Evolutionary conservation across 2,329 filamentous ascomycete species (phyloP), one percentile per base, ranked within the genome.

Genomic region (Cladophialophora exuberans): DNA sequence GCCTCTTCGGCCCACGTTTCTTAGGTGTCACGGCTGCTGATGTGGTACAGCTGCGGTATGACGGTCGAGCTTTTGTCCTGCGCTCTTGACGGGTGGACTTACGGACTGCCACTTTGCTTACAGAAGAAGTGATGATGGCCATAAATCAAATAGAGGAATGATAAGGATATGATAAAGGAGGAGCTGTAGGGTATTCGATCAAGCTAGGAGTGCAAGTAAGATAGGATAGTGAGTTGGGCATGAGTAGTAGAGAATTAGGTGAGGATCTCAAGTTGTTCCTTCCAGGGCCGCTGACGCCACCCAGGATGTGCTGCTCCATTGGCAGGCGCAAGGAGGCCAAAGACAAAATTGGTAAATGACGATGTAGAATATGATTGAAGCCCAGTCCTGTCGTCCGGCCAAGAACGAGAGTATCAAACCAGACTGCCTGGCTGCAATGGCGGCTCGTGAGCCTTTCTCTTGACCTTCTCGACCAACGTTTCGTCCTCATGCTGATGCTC

Each of bases 401-500:
- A 22, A 26, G 39, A 43, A 7, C 10, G 18, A 23, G 18, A 43
- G 20, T 28, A 18, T 49, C 33, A 49, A 13, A 61, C 56, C 4
- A 61, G 51, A 49, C 52, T 57, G 13, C 54, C 50, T 2, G 56
- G 35, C 30, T 59, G 48, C 22, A 55, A 46, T 2, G 60, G 41
- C n/a, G 51, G 44, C 36, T 62, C 54, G 18, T 56, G 46, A 5
- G 55, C 57, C 38, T 58, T 57, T 22, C 56, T 41, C 51, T 59
- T 61, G 18, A 60, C 49, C 45, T 62, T 64, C 28, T 62, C 57
- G 6, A 60, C 53, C 48, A 59, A 18, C 2, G 54, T 56, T 55
- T 64, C 60, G 17, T 54, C 35, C 13, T 54, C 36, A 13, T 60
- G 35, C 18, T 54, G 18, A 17, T 46, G 13, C 6, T 60, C 54